Conservation (phyloP, 1,284 basidiomycete species). For the Pseudozyma hubeiensis region DNA sequence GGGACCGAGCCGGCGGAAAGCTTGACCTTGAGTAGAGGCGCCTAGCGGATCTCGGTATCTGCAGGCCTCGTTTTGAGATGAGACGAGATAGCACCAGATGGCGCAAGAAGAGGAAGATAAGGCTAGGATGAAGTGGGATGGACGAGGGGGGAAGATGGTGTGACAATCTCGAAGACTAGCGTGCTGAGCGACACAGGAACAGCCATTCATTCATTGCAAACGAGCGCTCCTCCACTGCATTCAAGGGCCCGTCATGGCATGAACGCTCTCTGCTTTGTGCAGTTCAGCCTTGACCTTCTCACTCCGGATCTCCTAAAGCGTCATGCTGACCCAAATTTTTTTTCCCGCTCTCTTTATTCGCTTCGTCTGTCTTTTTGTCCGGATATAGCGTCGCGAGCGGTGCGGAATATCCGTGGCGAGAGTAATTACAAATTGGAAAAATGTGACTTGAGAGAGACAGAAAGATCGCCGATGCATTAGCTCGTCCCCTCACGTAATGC, state of each 20-base stretch:
- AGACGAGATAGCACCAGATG: constrained; percentile 8
- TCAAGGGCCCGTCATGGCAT: background rate
- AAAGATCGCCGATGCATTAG: constrained; percentile 14
- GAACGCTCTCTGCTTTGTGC: background rate
- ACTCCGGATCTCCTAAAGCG: too few species aligned
- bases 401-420: too few species aligned
- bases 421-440: background rate
- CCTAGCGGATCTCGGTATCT: background rate
- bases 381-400: background rate
- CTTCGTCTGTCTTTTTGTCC: background rate
- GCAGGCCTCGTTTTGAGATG: background rate
- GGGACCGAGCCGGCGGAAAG: background rate
- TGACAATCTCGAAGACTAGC: constrained; percentile 2
- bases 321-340: too few species aligned
- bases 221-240: background rate
- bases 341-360: background rate
- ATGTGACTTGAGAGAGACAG: background rate
- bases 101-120: background rate
- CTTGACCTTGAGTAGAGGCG: background rate
- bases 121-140: background rate
- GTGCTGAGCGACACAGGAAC: background rate
- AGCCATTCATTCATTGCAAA: background rate
- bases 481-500: constrained; percentile 8
- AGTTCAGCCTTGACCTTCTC: background rate
- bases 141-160: constrained; percentile 4